Base-by-base conservation (phyloP, 331 rosid genomes). In the Rhamnella rubrinervis region DNA sequence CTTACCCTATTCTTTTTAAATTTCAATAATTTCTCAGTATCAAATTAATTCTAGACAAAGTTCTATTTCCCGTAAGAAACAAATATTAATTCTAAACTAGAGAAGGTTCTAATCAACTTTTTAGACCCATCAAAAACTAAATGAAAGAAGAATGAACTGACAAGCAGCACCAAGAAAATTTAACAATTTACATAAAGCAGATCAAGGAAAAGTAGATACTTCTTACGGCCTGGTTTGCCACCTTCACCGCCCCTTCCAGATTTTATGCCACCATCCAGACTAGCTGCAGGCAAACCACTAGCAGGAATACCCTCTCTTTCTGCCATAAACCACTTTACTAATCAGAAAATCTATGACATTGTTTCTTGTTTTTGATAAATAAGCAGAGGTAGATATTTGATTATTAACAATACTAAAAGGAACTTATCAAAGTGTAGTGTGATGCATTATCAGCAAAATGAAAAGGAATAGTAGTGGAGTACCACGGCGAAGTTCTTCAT, bases 401-500 rank as follows among this genome's bases (percentile, higher is more conserved):
- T 51, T 47, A 63, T 16, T 47, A 68, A 57, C 74, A 56, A 20
- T 46, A 75, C 49, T 15, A 13, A 13, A 4, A 31, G 44, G 55
- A 63, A 65, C 28, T 55, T 69, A 20, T n/a, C 19, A 59, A 50
- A 41, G 41, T 21, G 46, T 37, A 26, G 55, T 31, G 10, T 15
- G n/a, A 53, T 50, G 26, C 2, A 56, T 49, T 68, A 58, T 66
- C 5, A 19, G 46, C 38, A 44, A 71, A 62, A 31, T 51, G 14
- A 65, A 68, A 81, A 75, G 65, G 59, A 65, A 25, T 69, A 70
- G 52, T 67, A 75, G 77, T 58, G 46, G 26, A 77, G 60, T 88
- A 93, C 97, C 96, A 25, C 87, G 97, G 40, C 88, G 87, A 72
- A 88, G 84, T 67, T 91, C 90, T 78, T 89, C 97, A 61, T 87